Conservation (phyloP, 202 grass and related monocot species). For the Zizania palustris region DNA sequence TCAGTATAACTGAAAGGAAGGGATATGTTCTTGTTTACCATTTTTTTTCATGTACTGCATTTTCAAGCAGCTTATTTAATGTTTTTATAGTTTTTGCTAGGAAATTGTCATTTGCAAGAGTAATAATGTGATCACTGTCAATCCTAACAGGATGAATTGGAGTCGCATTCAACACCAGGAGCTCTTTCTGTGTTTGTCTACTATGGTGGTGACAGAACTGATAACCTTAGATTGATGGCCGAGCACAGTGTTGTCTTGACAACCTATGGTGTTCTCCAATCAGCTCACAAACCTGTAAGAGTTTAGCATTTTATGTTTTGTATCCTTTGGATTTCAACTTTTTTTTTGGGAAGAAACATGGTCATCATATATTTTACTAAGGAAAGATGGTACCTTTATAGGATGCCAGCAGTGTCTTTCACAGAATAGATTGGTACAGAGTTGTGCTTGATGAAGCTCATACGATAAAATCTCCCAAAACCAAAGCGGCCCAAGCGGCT, state of each 20-base stretch:
- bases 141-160: conserved; percentile 72
- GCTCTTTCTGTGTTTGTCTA: conserved; percentile 82
- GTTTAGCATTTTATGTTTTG: conserved; percentile 17
- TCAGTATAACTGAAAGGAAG: conserved; percentile 2
- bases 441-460: conserved; percentile 93
- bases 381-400: conserved; percentile 39
- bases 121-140: conserved; percentile 15
- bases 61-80: background rate
- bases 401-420: conserved; percentile 71
- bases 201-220: conserved; percentile 76
- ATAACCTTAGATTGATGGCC: conserved; percentile 56
- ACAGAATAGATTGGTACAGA: conserved; percentile 80
- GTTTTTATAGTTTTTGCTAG: background rate
- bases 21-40: background rate
- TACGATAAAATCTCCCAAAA: conserved; percentile 80
- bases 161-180: conserved; percentile 64
- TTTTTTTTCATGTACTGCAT: background rate
- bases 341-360: conserved; percentile 16
- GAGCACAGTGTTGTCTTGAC: conserved; percentile 78
- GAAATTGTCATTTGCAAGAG: background rate
- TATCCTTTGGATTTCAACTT: background rate
- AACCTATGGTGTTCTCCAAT: conserved; percentile 69
- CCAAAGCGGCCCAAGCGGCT: conserved; percentile 71
- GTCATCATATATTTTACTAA: conserved; percentile 1
- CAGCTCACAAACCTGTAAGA: conserved; percentile 67